Conservation (phyloP, 2,329 filamentous ascomycete species). For the Cladosporium sp. region DNA sequence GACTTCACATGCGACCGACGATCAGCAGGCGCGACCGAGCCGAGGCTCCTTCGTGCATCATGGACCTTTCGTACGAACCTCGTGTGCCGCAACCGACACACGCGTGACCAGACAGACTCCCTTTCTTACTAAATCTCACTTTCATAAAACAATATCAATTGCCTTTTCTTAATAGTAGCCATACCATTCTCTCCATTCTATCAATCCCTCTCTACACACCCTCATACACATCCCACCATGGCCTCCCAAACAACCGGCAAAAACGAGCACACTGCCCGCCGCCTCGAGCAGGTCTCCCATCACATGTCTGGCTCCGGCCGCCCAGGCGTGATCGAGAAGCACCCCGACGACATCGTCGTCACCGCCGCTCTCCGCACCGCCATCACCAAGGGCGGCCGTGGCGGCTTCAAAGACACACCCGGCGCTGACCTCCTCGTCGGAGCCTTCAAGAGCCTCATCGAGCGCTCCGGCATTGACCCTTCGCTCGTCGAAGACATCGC, state of each 20-base stretch:
- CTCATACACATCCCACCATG: slow-evolving; percentile 13
- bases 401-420: slow-evolving; percentile 91
- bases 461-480: slow-evolving; percentile 87
- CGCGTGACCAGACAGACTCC: background rate
- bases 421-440: slow-evolving; percentile 85
- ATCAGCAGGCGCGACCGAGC: background rate
- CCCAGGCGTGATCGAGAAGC: slow-evolving; percentile 53
- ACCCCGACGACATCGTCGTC: slow-evolving; percentile 75
- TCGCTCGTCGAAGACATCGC: slow-evolving; percentile 86
- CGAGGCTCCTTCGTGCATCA: background rate
- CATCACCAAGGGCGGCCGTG: slow-evolving; percentile 90
- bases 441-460: slow-evolving; percentile 77
- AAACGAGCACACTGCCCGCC: slow-evolving; percentile 31
- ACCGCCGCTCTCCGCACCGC: slow-evolving; percentile 89
- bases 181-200: background rate
- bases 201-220: background rate
- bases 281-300: slow-evolving; percentile 60
- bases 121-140: background rate
- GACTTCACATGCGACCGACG: background rate
- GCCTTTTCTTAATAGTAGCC: background rate
- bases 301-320: slow-evolving; percentile 55
- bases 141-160: background rate
- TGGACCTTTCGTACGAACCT: background rate
- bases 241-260: slow-evolving; percentile 22
- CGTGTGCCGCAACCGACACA: slow-evolving; percentile 9